Evolutionary conservation across 1,284 basidiomycete genomes (phyloP), one percentile per base, ranked within the genome.

Genomic region (Rhodofomes roseus): DNA sequence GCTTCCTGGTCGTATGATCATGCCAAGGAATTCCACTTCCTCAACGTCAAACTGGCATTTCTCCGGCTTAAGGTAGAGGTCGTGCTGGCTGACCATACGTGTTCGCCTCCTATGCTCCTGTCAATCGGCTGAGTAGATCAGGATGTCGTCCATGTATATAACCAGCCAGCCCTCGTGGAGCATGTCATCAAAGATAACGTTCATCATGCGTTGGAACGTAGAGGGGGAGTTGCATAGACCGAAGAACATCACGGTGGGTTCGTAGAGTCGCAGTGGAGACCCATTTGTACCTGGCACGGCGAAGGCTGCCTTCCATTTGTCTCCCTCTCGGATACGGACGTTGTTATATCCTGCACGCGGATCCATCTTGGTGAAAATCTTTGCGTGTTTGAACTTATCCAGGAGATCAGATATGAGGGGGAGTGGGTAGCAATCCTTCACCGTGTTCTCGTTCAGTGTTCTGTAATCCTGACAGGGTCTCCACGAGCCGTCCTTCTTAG

Each of bases 401-500:
- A 78, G 58, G 4, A 73, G 56, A 25, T 77, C 73, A 6, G 61
- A 37, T 6, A 74, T 74, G 1, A 74, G 65, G 0, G 76, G 77
- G 0, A 78, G 46, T 0, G 71, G 73, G 40, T 73, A 71, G 0
- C 61, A 59, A 53, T 76, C 73, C 64, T 77, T 77, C 12, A 70
- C 59, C 0, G 72, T 79, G 34, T 72, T 62, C 1, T 52, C 56
- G 34, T 69, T 66, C 11, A 69, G 57, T 43, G 58, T 41, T 2
- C 61, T 58, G 36, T 69, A 0, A 76, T 62, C 0, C 61, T n/a
- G n/a, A n/a, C n/a, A n/a, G n/a, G n/a, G n/a, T n/a, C n/a, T n/a
- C n/a, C n/a, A n/a, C n/a, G n/a, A 55, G 3, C 74, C 72, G 59
- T 78, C 76, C 62, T 78, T 77, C 67, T 80, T 80, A 46, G 70